These are phyloP conservation scores for Papiliotrema laurentii DNA, from an alignment of 1,284 basidiomycete species.

Conservation along the genomic window DNA sequence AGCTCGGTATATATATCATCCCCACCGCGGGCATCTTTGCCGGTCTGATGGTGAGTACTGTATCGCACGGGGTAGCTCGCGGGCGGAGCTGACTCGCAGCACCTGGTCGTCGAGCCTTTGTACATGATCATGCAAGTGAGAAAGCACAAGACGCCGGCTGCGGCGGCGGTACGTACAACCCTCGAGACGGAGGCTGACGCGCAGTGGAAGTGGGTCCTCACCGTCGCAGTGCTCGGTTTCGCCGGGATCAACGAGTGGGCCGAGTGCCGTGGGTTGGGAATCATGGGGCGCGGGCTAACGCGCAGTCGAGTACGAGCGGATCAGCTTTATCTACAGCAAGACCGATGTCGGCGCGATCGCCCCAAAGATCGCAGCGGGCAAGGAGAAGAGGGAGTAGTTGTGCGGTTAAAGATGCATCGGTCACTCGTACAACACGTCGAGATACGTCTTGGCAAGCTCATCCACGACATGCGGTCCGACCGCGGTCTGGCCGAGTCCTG, in stretches of 20 bases:
- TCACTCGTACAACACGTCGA: slow-evolving; percentile 73
- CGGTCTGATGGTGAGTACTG: slow-evolving; percentile 24
- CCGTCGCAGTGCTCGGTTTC: slow-evolving; percentile 25
- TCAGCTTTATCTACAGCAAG: slow-evolving; percentile 24
- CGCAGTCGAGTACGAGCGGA: slow-evolving; percentile 31
- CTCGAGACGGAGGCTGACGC: not conserved
- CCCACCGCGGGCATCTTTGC: slow-evolving; percentile 16
- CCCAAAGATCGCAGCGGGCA: slow-evolving; percentile 6
- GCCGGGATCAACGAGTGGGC: slow-evolving; percentile 31
- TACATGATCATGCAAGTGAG: slow-evolving; percentile 10
- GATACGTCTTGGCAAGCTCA: slow-evolving; percentile 72
- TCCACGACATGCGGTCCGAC: slow-evolving; percentile 84
- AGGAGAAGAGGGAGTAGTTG: slow-evolving; percentile 8
- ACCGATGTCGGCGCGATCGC: slow-evolving; percentile 30
- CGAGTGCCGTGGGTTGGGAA: slow-evolving; percentile 30
- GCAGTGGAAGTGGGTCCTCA: slow-evolving; percentile 31
- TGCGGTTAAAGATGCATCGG: not conserved
- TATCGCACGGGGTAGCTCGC: not conserved
- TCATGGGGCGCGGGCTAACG: slow-evolving; percentile 1
- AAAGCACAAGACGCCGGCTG: slow-evolving; percentile 8
- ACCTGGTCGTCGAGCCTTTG: slow-evolving; percentile 16
- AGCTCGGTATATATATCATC: slow-evolving; percentile 16
- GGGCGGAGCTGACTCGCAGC: slow-evolving; percentile 6
- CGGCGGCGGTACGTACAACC: not conserved
- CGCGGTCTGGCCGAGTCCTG: slow-evolving; percentile 80